Evolutionary conservation across 2,329 filamentous ascomycete genomes (phyloP), one percentile per base, ranked within the genome.

Genomic region (Fusarium kyushuense): DNA sequence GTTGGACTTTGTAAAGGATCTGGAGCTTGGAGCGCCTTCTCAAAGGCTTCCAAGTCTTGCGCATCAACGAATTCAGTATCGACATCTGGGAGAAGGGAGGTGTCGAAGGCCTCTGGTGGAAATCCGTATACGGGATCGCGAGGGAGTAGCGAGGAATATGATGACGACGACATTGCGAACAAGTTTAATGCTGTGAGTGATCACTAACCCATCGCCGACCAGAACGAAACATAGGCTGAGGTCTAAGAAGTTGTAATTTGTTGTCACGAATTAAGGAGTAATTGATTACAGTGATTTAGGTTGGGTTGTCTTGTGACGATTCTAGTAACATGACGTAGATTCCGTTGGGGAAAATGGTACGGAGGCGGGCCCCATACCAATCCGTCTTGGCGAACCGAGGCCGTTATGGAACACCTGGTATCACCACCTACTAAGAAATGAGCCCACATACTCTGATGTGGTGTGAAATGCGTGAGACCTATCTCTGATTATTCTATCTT

Each of bases 1-100:
- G 85, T 80, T 48, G 87, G 84, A 14, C 86, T 89, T 35, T 91
- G 89, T 40, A 90, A 85, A 2, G 88, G 87, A 65, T 96, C 93
- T 1, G 94, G 93, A 2, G 92, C 92, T n/a, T 89, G 87, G 11
- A 97, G 86, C 10, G 95, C 95, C 61, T 87, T 88, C 63, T 91
- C 90, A 78, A 98, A 98, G 55, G 91, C 90, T 36, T 87, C 84
- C 32, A 97, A 83, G 75, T 97, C 91, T 61, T 88, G 88, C 40
- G 89, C 83, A 43, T 86, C 80, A 71, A 96, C 84, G 76, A 97
- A 97, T 58, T 96, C 89, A 74, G 86, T 85, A 77, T 94, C 87
- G 78, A 85, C 88, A 78, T 97, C 94, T n/a, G 94, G 94, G 21
- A 97, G 85, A 36, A 81, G 82, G 17, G 84, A 84, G 63, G 86